Evolutionary conservation across 148 eudicot species (phyloP), one percentile per base, ranked within the genome.

Genomic region (Selenicereus undatus): DNA sequence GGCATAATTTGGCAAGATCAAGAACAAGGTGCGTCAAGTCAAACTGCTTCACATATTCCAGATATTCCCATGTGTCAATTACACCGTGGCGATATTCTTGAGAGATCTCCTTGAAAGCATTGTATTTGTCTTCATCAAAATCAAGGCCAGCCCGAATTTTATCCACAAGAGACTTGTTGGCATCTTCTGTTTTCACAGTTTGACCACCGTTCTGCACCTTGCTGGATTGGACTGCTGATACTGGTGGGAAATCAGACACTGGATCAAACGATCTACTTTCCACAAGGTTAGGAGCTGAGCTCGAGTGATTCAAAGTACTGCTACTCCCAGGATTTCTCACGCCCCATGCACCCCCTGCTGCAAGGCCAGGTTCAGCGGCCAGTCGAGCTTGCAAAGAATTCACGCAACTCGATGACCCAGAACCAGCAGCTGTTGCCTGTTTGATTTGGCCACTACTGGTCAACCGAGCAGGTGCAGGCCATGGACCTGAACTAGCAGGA

Each of bases 151-250:
- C 86, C 10, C 91, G 97, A 69, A 96, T 92, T 81, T 88, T 88
- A 83, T 96, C 98, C 43, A 96, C 97, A 81, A 96, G 87, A 78
- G 99, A 90, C 87, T 92, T 96, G 91, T 96, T 96, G 52, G 98
- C 91, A 81, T 92, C 88, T 78, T 89, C 92, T 66, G 84, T 89
- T 79, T 89, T 90, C 42, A 36, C 62, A 56, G 72, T 73, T 85
- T 86, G 88, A 22, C 68, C 84, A 79, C 74, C 82, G 71, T 81
- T 75, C 14, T 86, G 81, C 66, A 72, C n/a, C 73, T 85, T 87
- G 76, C 83, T 88, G 58, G 84, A 43, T 80, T 91, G 91, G 35
- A 84, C 85, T 84, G 85, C 90, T 18, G 94, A 89, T 79, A 96
- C 97, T 36, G 98, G 94, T 74, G 99, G 99, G 69, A 96, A 96